Conservation (phyloP, 306 rosid species). For the Potentilla sterilis region DNA sequence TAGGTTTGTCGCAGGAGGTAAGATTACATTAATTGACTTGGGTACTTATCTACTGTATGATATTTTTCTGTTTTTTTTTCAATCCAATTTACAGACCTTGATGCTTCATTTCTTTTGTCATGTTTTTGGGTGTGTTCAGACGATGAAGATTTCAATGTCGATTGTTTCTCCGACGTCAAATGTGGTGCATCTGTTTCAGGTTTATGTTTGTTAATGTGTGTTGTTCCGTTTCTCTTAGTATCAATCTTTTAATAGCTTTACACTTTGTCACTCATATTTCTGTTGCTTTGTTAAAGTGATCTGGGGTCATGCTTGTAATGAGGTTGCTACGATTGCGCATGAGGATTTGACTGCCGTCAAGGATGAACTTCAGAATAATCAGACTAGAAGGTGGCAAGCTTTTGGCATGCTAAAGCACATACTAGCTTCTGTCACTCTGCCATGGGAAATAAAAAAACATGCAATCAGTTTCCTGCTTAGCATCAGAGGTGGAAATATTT, state of each 20-base stretch:
- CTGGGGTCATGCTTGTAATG: slow-evolving; percentile 68
- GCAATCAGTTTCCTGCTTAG: slow-evolving; percentile 64
- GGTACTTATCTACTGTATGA: slow-evolving; percentile 17
- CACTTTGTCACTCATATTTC: slow-evolving; percentile 10
- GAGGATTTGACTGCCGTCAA: slow-evolving; percentile 51
- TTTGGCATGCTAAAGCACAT: slow-evolving; percentile 68
- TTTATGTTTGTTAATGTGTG: slow-evolving; percentile 34
- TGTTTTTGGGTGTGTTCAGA: slow-evolving; percentile 36
- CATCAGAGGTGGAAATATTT: slow-evolving; percentile 42
- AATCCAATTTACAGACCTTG: not conserved
- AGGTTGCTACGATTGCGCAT: slow-evolving; percentile 49
- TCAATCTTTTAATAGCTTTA: slow-evolving; percentile 5
- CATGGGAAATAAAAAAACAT: slow-evolving; percentile 74
- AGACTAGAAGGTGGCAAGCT: slow-evolving; percentile 78
- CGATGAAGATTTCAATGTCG: slow-evolving; percentile 51
- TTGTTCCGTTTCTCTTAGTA: not conserved
- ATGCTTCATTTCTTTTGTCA: not conserved
- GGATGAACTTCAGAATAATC: slow-evolving; percentile 56
- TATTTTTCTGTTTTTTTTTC: slow-evolving; percentile 7
- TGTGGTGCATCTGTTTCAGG: slow-evolving; percentile 84
- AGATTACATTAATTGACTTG: slow-evolving; percentile 17
- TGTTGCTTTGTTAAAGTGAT: slow-evolving; percentile 46
- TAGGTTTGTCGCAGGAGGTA: slow-evolving; percentile 54
- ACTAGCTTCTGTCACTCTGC: slow-evolving; percentile 52
- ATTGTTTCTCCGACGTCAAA: slow-evolving; percentile 60